phyloP scores from a whole-genome alignment of 73 alveolate genomes.

The Halteria grandinella region DNA sequence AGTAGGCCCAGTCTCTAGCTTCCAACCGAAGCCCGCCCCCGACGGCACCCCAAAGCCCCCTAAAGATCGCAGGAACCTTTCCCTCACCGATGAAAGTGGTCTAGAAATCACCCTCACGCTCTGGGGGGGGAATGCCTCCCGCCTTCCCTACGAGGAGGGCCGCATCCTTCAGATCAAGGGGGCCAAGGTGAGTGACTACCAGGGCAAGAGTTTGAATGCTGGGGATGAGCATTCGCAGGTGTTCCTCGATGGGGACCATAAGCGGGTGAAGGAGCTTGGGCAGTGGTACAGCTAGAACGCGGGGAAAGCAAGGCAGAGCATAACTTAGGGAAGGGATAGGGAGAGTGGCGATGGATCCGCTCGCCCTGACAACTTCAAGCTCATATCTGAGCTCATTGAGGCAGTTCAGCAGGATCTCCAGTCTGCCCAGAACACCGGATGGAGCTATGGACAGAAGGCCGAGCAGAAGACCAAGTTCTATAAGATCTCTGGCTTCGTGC shows the following conservation, averaged over 20 bases:
- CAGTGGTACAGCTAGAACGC: neutral
- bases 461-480: neutral
- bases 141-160: conserved; percentile 25
- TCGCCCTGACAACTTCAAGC: neutral
- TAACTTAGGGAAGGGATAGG: too few species aligned
- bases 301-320: neutral
- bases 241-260: neutral
- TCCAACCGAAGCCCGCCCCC: conserved; percentile 59
- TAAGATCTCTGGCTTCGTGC: neutral
- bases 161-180: conserved; percentile 59
- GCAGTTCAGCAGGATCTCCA: conserved; percentile 3
- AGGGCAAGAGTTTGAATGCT: conserved; percentile 57
- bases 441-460: too few species aligned
- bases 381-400: neutral
- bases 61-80: conserved; percentile 46
- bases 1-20: conserved; percentile 33
- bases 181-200: conserved; percentile 60
- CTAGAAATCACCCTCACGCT: conserved; percentile 40
- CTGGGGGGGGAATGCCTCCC: conserved; percentile 62
- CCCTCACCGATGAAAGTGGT: conserved; percentile 62
- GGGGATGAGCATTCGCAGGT: conserved; percentile 35
- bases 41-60: conserved; percentile 58
- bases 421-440: neutral
- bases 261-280: neutral
- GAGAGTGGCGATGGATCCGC: too few species aligned